Conservation (phyloP, 2,329 filamentous ascomycete species). For the Ascomycota sp. region DNA sequence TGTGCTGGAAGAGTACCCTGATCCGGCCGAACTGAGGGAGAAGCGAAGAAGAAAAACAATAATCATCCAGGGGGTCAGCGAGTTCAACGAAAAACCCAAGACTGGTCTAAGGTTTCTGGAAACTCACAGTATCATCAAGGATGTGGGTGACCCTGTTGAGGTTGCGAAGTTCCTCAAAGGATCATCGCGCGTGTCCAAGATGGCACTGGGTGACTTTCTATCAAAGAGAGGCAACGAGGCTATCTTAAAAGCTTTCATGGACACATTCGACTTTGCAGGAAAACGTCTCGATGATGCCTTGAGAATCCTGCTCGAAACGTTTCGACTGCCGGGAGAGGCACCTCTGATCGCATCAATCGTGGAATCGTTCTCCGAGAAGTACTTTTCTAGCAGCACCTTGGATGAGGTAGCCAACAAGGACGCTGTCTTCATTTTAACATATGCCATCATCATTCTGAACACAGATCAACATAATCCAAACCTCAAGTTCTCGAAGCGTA, state of each 20-base stretch:
- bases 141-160: constrained; percentile 50
- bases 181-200: constrained; percentile 77
- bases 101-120: constrained; percentile 70
- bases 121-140: constrained; percentile 66
- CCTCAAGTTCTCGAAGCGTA: constrained; percentile 55
- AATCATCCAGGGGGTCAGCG: constrained; percentile 69
- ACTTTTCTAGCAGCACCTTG: constrained; percentile 48
- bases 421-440: constrained; percentile 74
- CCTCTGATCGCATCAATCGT: constrained; percentile 85
- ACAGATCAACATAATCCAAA: constrained; percentile 95
- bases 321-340: constrained; percentile 85
- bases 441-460: constrained; percentile 94
- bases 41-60: constrained; percentile 66
- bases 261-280: constrained; percentile 68
- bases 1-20: constrained; percentile 41
- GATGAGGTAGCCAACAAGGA: constrained; percentile 69
- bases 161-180: constrained; percentile 77
- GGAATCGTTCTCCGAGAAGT: constrained; percentile 69
- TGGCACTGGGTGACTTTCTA: constrained; percentile 74
- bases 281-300: constrained; percentile 83
- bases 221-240: constrained; percentile 77
- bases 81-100: constrained; percentile 93
- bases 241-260: constrained; percentile 69
- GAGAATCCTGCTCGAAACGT: constrained; percentile 69
- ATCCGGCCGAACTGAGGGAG: constrained; percentile 42